Evolutionary conservation across 495 filamentous ascomycete species (phyloP), one percentile per base, ranked within the genome.

Genomic region (Saxophila tyrrhenica): DNA sequence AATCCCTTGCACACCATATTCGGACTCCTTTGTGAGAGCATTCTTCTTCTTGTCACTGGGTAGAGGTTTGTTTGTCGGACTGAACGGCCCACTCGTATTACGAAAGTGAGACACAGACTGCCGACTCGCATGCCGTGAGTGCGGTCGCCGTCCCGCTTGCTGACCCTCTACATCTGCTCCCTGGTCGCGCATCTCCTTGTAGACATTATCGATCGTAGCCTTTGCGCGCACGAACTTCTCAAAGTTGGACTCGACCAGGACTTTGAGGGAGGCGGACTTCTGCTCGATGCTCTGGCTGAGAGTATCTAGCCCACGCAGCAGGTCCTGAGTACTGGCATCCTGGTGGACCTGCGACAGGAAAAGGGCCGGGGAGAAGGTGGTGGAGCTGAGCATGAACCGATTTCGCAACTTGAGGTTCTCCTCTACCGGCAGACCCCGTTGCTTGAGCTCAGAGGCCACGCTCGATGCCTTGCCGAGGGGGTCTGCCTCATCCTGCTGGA

Each of bases 181-280:
- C 61, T 88, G 84, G 50, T 86, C 88, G 49, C 89, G 88, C 92
- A 98, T 97, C 69, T 97, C 94, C 35, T 79, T 89, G 69, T 98
- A 98, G 38, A 98, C 92, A 72, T 89, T 89, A 70, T 98, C 92
- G 57, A 98, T 97, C 7, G 89, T 96, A 2, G 88, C 85, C 66
- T 98, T 98, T 7, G 94, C 92, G 11, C 85, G 81, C 29, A 98
- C 91, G 69, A 98, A 98, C 29, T 89, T 83, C 70, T 98, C 94
- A 63, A 98, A 98, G 63, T 98, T 97, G 25, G 85, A 87, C 68
- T 98, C 92, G 22, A 98, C 92, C 2, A 98, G 76, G 1, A 94
- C 85, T 66, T 98, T 98, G 35, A 98, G 71, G 3, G 89, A 94
- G 0, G 89, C 92, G 0, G 89, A 95, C 64, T 98, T 98, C 65